Percentiles rank a stretch among this genome's conserved stretches.
Conservation (phyloP, 164 flowering plant species). For the Cinnamomum micranthum region DNA sequence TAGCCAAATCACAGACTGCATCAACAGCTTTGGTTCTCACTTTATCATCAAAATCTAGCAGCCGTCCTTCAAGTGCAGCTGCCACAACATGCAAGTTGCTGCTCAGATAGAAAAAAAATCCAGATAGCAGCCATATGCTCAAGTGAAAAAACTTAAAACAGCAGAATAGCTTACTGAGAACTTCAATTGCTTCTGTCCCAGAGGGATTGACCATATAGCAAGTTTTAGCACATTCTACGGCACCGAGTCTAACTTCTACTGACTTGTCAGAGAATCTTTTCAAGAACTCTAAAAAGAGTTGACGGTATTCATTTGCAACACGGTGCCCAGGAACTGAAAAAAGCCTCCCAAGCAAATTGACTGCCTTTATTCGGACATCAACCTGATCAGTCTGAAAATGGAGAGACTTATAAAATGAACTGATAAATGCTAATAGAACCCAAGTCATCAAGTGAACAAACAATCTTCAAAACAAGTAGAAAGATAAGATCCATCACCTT, state of each 20-base stretch:
- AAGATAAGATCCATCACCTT: background rate
- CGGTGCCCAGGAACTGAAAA: constrained; percentile 46
- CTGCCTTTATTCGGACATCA: constrained; percentile 88
- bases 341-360: constrained; percentile 70
- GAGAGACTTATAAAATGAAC: background rate
- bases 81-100: constrained; percentile 18
- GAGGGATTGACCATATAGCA: constrained; percentile 57
- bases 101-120: background rate
- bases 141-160: background rate
- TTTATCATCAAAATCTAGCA: constrained; percentile 84
- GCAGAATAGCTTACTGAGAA: constrained; percentile 53
- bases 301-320: constrained; percentile 52
- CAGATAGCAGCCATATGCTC: background rate
- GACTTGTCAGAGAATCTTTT: constrained; percentile 89
- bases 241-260: constrained; percentile 75
- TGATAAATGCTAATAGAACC: background rate
- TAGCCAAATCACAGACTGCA: constrained; percentile 69
- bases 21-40: constrained; percentile 70
- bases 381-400: constrained; percentile 81
- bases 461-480: no score
- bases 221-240: constrained; percentile 63
- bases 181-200: constrained; percentile 48
- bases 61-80: constrained; percentile 78
- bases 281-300: constrained; percentile 70
- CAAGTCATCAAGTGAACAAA: background rate